Evolutionary conservation across 495 filamentous ascomycete species (phyloP).

Genomic region (Mytilinidion resinicola): DNA sequence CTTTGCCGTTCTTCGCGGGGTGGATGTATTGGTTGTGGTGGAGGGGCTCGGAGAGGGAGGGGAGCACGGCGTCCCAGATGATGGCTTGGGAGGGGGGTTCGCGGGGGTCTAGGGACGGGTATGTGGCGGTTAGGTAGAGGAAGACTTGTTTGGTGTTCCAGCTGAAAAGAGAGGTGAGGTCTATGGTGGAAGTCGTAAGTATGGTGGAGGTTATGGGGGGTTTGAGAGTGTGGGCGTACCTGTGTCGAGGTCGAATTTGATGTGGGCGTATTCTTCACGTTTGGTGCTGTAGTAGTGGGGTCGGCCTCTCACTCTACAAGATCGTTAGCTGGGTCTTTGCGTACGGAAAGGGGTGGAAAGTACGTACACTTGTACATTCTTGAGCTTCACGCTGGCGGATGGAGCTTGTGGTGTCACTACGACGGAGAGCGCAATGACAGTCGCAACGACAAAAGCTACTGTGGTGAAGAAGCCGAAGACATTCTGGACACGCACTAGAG

Average conservation of each 20-base stretch:
- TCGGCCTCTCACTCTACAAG: constrained; percentile 68
- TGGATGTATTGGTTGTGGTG: constrained; percentile 45
- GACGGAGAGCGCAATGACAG: constrained; percentile 70
- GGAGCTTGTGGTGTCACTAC: constrained; percentile 65
- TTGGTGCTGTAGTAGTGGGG: constrained; percentile 91
- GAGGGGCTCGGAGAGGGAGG: constrained; percentile 51
- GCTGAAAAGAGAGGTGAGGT: constrained; percentile 87
- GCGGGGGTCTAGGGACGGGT: constrained; percentile 54
- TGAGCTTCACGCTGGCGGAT: constrained; percentile 56
- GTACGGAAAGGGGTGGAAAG: not conserved
- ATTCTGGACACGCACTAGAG: constrained; percentile 75
- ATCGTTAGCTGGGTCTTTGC: constrained; percentile 4
- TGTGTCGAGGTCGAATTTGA: constrained; percentile 84
- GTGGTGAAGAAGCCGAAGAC: constrained; percentile 98
- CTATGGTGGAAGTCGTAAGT: constrained; percentile 36
- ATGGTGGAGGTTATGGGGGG: not conserved
- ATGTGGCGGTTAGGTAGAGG: constrained; percentile 85
- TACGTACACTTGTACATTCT: constrained; percentile 80
- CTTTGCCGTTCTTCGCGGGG: constrained; percentile 31
- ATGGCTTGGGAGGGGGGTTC: constrained; percentile 60
- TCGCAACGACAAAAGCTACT: constrained; percentile 74
- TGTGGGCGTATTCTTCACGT: constrained; percentile 88
- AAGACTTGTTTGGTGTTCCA: constrained; percentile 99
- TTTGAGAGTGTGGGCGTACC: constrained; percentile 37
- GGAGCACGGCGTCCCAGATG: constrained; percentile 94